Conservation (phyloP, 305 asterid genomes). For the Lippia alba region DNA sequence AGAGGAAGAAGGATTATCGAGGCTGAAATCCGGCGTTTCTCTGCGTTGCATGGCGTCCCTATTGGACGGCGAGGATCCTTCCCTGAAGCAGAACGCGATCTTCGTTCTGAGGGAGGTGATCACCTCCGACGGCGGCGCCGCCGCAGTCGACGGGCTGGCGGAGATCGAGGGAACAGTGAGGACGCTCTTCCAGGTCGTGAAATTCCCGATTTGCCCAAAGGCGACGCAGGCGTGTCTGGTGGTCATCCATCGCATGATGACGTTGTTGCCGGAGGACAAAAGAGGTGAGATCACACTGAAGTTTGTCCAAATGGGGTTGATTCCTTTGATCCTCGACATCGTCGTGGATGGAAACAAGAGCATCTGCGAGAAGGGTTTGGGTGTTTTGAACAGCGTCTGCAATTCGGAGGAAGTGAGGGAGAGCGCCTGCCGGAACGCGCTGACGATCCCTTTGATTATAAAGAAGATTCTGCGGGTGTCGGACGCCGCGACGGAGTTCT, state of each 20-base stretch:
- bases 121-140: slow-evolving; percentile 30
- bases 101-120: slow-evolving; percentile 56
- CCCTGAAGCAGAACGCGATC: slow-evolving; percentile 57
- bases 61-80: slow-evolving; percentile 56
- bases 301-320: slow-evolving; percentile 58
- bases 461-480: slow-evolving; percentile 78
- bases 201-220: slow-evolving; percentile 66
- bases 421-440: slow-evolving; percentile 47
- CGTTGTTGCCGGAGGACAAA: not conserved
- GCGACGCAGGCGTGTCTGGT: slow-evolving; percentile 63
- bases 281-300: slow-evolving; percentile 24
- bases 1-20: slow-evolving; percentile 50
- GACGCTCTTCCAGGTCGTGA: slow-evolving; percentile 52
- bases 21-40: slow-evolving; percentile 57
- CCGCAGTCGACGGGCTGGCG: slow-evolving; percentile 31
- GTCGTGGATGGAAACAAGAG: slow-evolving; percentile 73
- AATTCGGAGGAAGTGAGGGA: slow-evolving; percentile 52
- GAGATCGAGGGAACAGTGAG: slow-evolving; percentile 55
- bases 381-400: slow-evolving; percentile 58
- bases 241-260: slow-evolving; percentile 55
- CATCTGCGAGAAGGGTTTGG: slow-evolving; percentile 59
- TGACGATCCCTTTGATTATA: slow-evolving; percentile 64
- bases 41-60: slow-evolving; percentile 61
- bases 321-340: slow-evolving; percentile 57
- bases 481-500: slow-evolving; percentile 56